phyloP scores from a whole-genome alignment of 768 basidiomycete genomes.

The Cyathus striatus region DNA sequence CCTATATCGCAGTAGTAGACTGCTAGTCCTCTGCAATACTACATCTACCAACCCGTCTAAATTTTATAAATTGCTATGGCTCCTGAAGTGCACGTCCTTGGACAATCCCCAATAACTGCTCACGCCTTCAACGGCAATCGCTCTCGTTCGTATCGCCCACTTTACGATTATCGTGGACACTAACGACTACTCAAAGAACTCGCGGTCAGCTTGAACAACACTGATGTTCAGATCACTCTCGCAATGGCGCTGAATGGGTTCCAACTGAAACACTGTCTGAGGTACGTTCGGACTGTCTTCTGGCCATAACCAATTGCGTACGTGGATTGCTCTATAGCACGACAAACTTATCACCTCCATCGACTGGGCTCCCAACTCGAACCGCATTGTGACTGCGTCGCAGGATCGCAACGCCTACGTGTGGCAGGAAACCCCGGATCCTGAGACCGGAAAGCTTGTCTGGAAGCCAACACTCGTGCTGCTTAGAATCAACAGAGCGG shows the following conservation, averaged over 20 bases:
- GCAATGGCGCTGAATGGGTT: slow-evolving; percentile 64
- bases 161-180: background rate
- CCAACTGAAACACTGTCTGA: slow-evolving; percentile 77
- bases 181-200: slow-evolving; percentile 52
- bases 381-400: slow-evolving; percentile 97
- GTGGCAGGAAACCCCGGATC: slow-evolving; percentile 82
- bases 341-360: slow-evolving; percentile 97
- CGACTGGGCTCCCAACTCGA: slow-evolving; percentile 96
- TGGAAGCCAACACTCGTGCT: slow-evolving; percentile 99
- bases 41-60: slow-evolving; percentile 5
- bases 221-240: slow-evolving; percentile 78
- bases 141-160: slow-evolving; percentile 51
- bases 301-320: background rate
- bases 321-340: slow-evolving; percentile 49
- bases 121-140: slow-evolving; percentile 91
- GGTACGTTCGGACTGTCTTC: slow-evolving; percentile 35
- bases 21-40: slow-evolving; percentile 87
- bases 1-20: slow-evolving; percentile 85
- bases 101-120: slow-evolving; percentile 81
- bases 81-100: slow-evolving; percentile 72
- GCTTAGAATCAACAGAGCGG: slow-evolving; percentile 91
- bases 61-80: no score
- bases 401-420: slow-evolving; percentile 99
- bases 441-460: slow-evolving; percentile 58
- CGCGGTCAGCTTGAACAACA: slow-evolving; percentile 85